Percentiles rank a stretch among this genome's conserved stretches.
phyloP scores from a whole-genome alignment of 2,329 filamentous ascomycete genomes.

The Fusarium napiforme region DNA sequence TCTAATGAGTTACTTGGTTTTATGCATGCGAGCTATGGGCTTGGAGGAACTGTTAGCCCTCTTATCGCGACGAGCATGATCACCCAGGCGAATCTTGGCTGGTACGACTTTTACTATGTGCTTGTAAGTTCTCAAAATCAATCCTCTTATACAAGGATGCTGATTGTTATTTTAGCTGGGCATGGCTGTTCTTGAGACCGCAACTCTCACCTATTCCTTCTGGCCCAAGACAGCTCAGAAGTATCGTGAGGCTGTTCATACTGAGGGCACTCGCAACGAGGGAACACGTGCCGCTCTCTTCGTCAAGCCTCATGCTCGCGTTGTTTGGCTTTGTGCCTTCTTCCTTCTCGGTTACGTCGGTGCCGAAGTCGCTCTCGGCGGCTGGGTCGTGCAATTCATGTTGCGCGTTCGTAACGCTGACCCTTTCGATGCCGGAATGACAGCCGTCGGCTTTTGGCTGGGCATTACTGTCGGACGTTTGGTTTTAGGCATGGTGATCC shows the following conservation, averaged over 20 bases:
- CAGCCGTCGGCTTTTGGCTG: constrained; percentile 83
- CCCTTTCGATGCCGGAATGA: constrained; percentile 77
- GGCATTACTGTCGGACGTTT: constrained; percentile 76
- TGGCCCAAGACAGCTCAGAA: constrained; percentile 65
- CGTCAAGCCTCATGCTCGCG: constrained; percentile 55
- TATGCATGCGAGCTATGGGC: constrained; percentile 74
- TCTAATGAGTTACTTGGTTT: constrained; percentile 77
- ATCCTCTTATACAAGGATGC: fast-evolving
- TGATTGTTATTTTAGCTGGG: not conserved
- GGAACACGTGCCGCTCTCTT: constrained; percentile 50
- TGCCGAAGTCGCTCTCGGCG: constrained; percentile 79
- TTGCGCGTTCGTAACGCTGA: constrained; percentile 74
- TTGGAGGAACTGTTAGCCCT: constrained; percentile 75
- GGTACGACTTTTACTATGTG: constrained; percentile 78
- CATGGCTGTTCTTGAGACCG: constrained; percentile 1
- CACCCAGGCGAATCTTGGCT: constrained; percentile 67
- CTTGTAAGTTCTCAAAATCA: constrained; percentile 47
- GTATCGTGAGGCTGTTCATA: constrained; percentile 56
- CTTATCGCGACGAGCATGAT: constrained; percentile 77
- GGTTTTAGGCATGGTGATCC: constrained; percentile 43
- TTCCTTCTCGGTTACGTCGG: constrained; percentile 84
- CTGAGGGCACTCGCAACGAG: constrained; percentile 38
- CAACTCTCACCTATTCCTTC: constrained; percentile 64
- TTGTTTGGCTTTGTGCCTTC: constrained; percentile 75
- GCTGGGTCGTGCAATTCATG: constrained; percentile 90